Conservation (phyloP, 108 stramenopile genomes). For the Cyclotella choctawhatcheeana region DNA sequence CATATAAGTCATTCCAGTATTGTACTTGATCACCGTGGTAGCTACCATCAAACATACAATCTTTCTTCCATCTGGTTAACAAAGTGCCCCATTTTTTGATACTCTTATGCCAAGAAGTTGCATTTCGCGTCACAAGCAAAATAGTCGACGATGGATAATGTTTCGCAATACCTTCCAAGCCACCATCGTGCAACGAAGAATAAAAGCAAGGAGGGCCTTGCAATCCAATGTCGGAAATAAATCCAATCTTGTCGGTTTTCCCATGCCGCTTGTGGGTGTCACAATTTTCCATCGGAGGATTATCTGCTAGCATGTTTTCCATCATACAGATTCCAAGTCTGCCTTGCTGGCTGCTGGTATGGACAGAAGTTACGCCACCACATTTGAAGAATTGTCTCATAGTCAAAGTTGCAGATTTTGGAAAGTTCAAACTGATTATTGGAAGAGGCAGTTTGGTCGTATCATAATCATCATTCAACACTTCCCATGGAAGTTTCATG, state of each 20-base stretch:
- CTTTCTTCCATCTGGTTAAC: conserved; percentile 19
- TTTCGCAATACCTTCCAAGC: conserved; percentile 35
- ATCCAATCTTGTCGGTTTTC: conserved; percentile 15
- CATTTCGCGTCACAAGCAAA: conserved; percentile 29
- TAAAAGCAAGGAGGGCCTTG: conserved; percentile 40
- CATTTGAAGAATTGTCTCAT: conserved; percentile 44
- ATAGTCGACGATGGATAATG: conserved; percentile 38
- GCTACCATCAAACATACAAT: conserved; percentile 41
- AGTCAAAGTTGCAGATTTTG: conserved; percentile 48
- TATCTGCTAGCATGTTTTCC: conserved; percentile 41
- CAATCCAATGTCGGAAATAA: conserved; percentile 35
- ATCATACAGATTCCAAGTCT: conserved; percentile 50
- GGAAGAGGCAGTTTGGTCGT: conserved; percentile 35
- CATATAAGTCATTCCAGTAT: conserved; percentile 32
- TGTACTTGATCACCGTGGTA: conserved; percentile 21
- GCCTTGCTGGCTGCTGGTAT: conserved; percentile 39
- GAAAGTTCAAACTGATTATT: conserved; percentile 48
- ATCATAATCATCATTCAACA: conserved; percentile 1
- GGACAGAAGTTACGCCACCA: conserved; percentile 38
- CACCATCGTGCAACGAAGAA: conserved; percentile 38
- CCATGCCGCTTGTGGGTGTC: conserved; percentile 6
- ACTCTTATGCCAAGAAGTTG: conserved; percentile 21
- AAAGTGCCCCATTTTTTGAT: conserved; percentile 34
- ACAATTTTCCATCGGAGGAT: conserved; percentile 34
- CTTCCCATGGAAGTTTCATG: conserved; percentile 39